Conservation (phyloP, 441 rosid genomes). For the Erodium texanum region DNA sequence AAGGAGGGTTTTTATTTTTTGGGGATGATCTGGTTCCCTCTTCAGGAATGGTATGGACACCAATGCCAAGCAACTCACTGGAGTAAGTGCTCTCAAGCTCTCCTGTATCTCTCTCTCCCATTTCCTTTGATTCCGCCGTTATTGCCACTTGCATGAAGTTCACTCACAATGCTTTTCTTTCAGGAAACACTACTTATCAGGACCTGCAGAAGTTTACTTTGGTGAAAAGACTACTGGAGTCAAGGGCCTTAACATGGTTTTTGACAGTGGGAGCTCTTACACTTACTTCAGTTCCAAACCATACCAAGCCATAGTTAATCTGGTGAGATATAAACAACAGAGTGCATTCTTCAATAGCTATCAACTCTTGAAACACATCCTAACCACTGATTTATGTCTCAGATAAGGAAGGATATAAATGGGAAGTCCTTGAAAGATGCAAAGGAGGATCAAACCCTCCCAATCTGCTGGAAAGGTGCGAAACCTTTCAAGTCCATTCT, state of each 20-base stretch:
- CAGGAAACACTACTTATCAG: constrained; percentile 43
- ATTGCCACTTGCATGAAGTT: not conserved
- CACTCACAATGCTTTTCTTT: constrained; percentile 13
- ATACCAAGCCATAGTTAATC: constrained; percentile 32
- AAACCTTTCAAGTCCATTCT: constrained; percentile 29
- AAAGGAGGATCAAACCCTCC: constrained; percentile 37
- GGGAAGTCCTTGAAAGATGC: constrained; percentile 37
- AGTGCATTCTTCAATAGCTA: not conserved
- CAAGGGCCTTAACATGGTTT: constrained; percentile 37
- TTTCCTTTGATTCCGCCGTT: not conserved
- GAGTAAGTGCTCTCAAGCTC: constrained; percentile 28
- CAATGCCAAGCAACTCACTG: constrained; percentile 22
- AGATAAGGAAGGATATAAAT: constrained; percentile 38
- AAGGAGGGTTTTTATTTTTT: constrained; percentile 55
- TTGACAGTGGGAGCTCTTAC: constrained; percentile 60
- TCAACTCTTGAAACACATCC: not conserved
- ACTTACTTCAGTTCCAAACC: constrained; percentile 39
- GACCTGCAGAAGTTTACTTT: constrained; percentile 46
- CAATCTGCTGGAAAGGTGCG: constrained; percentile 57
- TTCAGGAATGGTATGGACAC: constrained; percentile 42
- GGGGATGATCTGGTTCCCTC: constrained; percentile 49
- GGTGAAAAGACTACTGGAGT: constrained; percentile 34
- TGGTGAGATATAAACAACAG: constrained; percentile 28
- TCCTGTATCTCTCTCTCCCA: not conserved
- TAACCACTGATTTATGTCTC: constrained; percentile 9